These are phyloP conservation scores for Neodidymelliopsis sp. DNA, from an alignment of 2,329 filamentous ascomycete genomes.

Conservation along the genomic window DNA sequence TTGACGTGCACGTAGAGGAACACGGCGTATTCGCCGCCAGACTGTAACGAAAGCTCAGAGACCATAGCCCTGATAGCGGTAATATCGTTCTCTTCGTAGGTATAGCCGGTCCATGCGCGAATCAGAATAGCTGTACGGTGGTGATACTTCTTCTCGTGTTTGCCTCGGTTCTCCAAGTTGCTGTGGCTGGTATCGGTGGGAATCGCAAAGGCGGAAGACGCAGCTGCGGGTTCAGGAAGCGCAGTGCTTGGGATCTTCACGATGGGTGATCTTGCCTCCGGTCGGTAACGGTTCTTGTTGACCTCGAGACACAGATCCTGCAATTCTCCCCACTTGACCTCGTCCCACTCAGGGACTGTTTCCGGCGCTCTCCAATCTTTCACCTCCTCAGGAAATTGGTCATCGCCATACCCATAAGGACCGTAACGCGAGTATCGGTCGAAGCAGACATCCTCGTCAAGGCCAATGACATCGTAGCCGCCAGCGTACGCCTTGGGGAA, in stretches of 20 bases:
- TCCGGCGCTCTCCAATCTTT: slow-evolving; percentile 49
- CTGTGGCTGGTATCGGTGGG: slow-evolving; percentile 37
- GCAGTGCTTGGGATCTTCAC: slow-evolving; percentile 39
- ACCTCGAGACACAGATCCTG: slow-evolving; percentile 70
- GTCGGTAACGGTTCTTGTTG: slow-evolving; percentile 69
- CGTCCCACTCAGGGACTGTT: slow-evolving; percentile 64
- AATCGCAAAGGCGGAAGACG: slow-evolving; percentile 40
- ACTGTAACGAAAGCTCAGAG: slow-evolving; percentile 54
- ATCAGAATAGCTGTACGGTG: slow-evolving; percentile 56
- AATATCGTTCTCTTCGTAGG: slow-evolving; percentile 56
- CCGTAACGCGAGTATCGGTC: slow-evolving; percentile 62
- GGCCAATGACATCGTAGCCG: slow-evolving; percentile 48
- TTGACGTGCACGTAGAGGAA: slow-evolving; percentile 59
- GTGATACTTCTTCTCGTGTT: slow-evolving; percentile 46
- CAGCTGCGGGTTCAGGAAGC: slow-evolving; percentile 35
- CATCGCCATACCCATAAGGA: slow-evolving; percentile 65
- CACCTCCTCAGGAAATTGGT: slow-evolving; percentile 59
- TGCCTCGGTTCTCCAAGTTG: slow-evolving; percentile 35
- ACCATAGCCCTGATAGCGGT: slow-evolving; percentile 56
- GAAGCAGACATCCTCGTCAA: slow-evolving; percentile 66
- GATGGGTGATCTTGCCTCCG: slow-evolving; percentile 50
- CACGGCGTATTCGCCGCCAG: slow-evolving; percentile 58
- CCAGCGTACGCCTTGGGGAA: slow-evolving; percentile 49
- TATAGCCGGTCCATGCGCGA: slow-evolving; percentile 57
- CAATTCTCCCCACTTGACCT: slow-evolving; percentile 73